A percentile compares a stretch with the other conserved stretches of the same genome.
Conservation (phyloP, 2,329 filamentous ascomycete genomes). For the Pseudogymnoascus sp. region DNA sequence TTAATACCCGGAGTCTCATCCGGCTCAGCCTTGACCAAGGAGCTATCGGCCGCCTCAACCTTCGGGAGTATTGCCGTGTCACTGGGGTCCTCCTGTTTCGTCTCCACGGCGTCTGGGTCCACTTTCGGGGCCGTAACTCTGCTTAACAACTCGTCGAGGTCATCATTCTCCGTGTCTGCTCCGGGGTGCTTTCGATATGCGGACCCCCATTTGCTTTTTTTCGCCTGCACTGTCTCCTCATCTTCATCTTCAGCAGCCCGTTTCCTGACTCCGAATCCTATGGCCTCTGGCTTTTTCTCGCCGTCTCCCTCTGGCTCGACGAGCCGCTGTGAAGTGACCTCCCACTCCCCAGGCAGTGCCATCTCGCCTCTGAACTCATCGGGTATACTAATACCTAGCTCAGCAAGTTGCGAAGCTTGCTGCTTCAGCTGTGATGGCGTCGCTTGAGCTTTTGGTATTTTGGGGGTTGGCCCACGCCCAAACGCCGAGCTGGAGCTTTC, state of each 20-base stretch:
- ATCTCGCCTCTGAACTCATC: conserved; percentile 70
- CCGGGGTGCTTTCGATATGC: conserved; percentile 29
- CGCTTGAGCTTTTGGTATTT: conserved; percentile 28
- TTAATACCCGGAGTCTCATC: conserved; percentile 18
- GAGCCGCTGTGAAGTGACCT: conserved; percentile 42
- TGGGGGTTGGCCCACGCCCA: conserved; percentile 24
- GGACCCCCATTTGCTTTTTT: conserved; percentile 41
- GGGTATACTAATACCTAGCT: conserved; percentile 78
- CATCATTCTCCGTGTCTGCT: conserved; percentile 24
- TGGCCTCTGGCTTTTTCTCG: conserved; percentile 35
- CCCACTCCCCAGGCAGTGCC: conserved; percentile 86
- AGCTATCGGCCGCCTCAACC: not conserved
- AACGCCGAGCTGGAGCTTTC: conserved; percentile 19
- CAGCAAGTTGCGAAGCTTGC: conserved; percentile 81
- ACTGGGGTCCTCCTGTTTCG: conserved; percentile 11
- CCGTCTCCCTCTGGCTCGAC: conserved; percentile 34
- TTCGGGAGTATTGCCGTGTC: not conserved
- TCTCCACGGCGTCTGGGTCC: conserved; percentile 18
- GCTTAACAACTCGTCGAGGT: conserved; percentile 34
- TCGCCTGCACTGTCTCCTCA: conserved; percentile 49
- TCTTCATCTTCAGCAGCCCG: conserved; percentile 53
- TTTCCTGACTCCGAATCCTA: conserved; percentile 54
- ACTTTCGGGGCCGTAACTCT: conserved; percentile 25
- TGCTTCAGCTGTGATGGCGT: conserved; percentile 63
- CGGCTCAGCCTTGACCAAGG: not conserved